phyloP scores from a whole-genome alignment of 495 filamentous ascomycete species.

The Penicillium maclennaniae region DNA sequence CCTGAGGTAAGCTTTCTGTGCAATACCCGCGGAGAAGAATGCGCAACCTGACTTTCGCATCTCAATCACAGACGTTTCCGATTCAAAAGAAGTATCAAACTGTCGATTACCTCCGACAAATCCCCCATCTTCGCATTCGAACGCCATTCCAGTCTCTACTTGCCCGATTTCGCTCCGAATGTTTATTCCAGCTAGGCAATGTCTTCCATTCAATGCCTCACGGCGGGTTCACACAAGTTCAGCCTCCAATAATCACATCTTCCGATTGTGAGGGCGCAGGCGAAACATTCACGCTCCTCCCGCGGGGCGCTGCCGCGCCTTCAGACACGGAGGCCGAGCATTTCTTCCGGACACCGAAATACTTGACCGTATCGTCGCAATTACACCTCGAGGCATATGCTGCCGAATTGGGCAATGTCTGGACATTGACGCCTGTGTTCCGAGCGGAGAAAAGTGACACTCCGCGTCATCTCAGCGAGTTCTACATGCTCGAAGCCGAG shows the following conservation, averaged over 20 bases:
- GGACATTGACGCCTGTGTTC: conserved; percentile 91
- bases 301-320: conserved; percentile 28
- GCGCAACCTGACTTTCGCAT: conserved; percentile 7
- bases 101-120: conserved; percentile 78
- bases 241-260: conserved; percentile 91
- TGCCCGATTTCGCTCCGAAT: conserved; percentile 82
- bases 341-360: conserved; percentile 90
- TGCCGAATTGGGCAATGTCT: conserved; percentile 83
- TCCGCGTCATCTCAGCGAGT: conserved; percentile 89
- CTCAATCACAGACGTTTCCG: conserved; percentile 64
- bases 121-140: conserved; percentile 86
- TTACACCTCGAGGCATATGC: conserved; percentile 91
- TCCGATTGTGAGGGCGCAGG: conserved; percentile 97
- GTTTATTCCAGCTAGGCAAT: conserved; percentile 66
- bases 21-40: background rate
- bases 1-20: conserved; percentile 58
- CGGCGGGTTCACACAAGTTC: conserved; percentile 76
- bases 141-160: conserved; percentile 76
- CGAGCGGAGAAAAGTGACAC: conserved; percentile 94
- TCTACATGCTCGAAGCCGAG: conserved; percentile 98
- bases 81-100: conserved; percentile 94
- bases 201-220: conserved; percentile 59
- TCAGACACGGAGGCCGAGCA: conserved; percentile 34
- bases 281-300: conserved; percentile 79
- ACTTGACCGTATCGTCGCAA: conserved; percentile 92